Conservation (phyloP, 441 rosid genomes). For the Corymbia citriodora region DNA sequence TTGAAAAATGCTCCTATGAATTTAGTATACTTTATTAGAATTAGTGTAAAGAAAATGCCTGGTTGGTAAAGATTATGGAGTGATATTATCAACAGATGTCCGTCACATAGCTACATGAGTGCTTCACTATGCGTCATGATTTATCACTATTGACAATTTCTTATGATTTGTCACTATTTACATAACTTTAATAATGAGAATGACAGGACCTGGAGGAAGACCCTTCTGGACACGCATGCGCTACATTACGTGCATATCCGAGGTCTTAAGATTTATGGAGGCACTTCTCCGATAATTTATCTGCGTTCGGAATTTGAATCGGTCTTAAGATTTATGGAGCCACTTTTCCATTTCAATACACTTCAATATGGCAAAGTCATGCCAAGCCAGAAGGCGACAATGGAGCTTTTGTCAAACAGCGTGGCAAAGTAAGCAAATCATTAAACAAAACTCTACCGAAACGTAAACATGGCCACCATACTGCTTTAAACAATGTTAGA, state of each 20-base stretch:
- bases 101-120: too few species aligned
- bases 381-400: neutral
- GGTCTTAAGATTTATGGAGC: neutral
- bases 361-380: neutral
- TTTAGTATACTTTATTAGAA: too few species aligned
- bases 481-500: neutral
- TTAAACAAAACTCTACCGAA: neutral
- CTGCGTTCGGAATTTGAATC: neutral
- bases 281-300: neutral
- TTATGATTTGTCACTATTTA: too few species aligned
- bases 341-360: neutral
- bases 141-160: too few species aligned
- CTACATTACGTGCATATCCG: neutral
- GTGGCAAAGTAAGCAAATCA: neutral
- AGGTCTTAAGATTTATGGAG: neutral
- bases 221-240: neutral
- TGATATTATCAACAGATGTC: too few species aligned
- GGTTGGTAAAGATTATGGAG: too few species aligned
- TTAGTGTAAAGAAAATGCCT: too few species aligned
- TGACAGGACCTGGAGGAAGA: too few species aligned
- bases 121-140: too few species aligned
- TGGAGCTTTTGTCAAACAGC: neutral
- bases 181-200: too few species aligned
- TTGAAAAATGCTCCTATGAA: too few species aligned
- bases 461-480: neutral